Percentiles rank a stretch among this genome's conserved stretches.
Evolutionary conservation across 257 asterid species (phyloP).

Genomic region (Voacanga thouarsii): DNA sequence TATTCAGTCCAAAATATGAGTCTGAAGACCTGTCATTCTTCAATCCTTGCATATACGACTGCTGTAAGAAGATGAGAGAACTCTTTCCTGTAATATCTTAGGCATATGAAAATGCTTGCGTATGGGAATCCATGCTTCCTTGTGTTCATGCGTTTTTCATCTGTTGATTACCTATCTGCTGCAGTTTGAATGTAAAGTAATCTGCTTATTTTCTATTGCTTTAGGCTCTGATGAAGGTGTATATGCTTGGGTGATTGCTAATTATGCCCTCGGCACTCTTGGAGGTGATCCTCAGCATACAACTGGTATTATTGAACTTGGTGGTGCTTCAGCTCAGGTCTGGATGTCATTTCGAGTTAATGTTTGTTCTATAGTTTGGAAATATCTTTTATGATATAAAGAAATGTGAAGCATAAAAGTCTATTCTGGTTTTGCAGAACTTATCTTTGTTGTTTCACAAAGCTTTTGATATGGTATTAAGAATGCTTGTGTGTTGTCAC

Average conservation of each 20-base stretch:
- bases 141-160: background rate
- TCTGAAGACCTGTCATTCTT: too few species aligned
- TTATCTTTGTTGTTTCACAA: background rate
- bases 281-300: slow-evolving; percentile 83
- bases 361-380: background rate
- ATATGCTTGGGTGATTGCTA: slow-evolving; percentile 98
- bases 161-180: background rate
- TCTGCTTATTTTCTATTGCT: slow-evolving; percentile 10
- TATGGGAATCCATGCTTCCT: background rate
- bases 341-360: slow-evolving; percentile 16
- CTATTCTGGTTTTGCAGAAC: background rate
- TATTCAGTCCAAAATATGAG: background rate
- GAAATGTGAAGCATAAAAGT: background rate
- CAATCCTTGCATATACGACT: background rate
- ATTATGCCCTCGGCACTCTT: slow-evolving; percentile 91
- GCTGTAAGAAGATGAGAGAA: background rate
- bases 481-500: background rate
- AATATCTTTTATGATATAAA: background rate
- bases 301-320: slow-evolving; percentile 96
- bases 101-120: background rate
- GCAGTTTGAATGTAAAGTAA: background rate
- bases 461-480: background rate
- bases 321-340: slow-evolving; percentile 99
- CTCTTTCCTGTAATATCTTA: background rate
- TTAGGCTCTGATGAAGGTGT: slow-evolving; percentile 96